A percentile compares a stretch with the other conserved stretches of the same genome.
Evolutionary conservation across 2,329 filamentous ascomycete species (phyloP).

Genomic region (Clathrospora elynae): DNA sequence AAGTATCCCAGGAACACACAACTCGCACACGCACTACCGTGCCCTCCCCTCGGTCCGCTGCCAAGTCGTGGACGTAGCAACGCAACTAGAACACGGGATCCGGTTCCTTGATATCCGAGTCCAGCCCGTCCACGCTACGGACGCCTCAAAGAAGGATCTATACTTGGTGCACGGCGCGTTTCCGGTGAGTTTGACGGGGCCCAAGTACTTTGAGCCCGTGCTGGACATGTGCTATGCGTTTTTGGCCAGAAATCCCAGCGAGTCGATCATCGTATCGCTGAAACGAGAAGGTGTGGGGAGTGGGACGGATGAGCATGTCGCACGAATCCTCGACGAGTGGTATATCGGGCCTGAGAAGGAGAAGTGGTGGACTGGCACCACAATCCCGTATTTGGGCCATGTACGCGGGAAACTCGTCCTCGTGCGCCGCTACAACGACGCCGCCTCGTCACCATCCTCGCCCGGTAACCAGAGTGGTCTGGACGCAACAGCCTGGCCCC

Average conservation of each 20-base stretch:
- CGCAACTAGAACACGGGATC: conserved; percentile 86
- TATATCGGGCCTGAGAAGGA: conserved; percentile 65
- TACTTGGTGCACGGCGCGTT: conserved; percentile 89
- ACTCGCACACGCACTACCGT: conserved; percentile 81
- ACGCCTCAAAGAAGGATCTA: conserved; percentile 67
- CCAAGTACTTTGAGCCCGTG: conserved; percentile 77
- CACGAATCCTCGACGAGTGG: conserved; percentile 71
- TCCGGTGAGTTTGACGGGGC: conserved; percentile 81
- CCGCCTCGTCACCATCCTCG: not conserved
- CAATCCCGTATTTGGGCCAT: conserved; percentile 76
- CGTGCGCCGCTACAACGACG: conserved; percentile 75
- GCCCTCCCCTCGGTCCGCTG: conserved; percentile 93
- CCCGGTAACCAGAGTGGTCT: conserved; percentile 50
- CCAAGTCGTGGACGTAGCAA: conserved; percentile 76
- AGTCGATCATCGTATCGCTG: conserved; percentile 82
- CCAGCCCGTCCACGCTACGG: conserved; percentile 63
- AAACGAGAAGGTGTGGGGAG: conserved; percentile 89
- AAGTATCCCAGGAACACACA: conserved; percentile 94
- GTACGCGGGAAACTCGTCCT: conserved; percentile 83
- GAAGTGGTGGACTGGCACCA: conserved; percentile 77
- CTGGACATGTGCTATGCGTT: conserved; percentile 75
- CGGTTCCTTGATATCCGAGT: conserved; percentile 94
- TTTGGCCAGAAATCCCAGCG: conserved; percentile 75
- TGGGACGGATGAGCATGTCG: conserved; percentile 78
- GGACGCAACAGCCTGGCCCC: conserved; percentile 73